phyloP scores from a whole-genome alignment of 2,329 filamentous ascomycete genomes.

The Rhytidhysteron rufulum region DNA sequence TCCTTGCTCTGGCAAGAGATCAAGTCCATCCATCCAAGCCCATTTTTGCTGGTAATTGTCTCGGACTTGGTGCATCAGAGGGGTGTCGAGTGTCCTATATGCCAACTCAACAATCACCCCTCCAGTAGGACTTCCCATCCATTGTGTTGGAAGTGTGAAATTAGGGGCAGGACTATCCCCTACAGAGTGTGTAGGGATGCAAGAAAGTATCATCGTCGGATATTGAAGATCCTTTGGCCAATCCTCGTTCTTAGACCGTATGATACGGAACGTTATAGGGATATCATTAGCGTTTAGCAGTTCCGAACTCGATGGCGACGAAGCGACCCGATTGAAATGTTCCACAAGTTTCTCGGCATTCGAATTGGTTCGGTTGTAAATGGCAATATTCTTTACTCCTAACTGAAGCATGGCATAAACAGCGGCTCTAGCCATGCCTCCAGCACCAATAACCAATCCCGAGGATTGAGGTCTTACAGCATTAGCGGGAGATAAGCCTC shows the following conservation, averaged over 20 bases:
- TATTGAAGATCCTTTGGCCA: constrained; percentile 63
- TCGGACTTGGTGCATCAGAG: constrained; percentile 65
- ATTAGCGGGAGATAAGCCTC: constrained; percentile 68
- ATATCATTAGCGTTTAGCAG: constrained; percentile 20
- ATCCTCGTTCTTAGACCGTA: constrained; percentile 54
- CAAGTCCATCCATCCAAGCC: constrained; percentile 72
- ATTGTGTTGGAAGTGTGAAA: constrained; percentile 65
- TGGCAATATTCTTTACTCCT: constrained; percentile 70
- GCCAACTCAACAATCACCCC: constrained; percentile 71
- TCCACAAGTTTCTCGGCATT: constrained; percentile 64
- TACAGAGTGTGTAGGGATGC: constrained; percentile 68
- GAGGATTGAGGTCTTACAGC: constrained; percentile 51
- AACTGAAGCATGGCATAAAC: constrained; percentile 76
- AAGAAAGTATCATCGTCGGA: constrained; percentile 72
- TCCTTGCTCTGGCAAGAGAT: constrained; percentile 73
- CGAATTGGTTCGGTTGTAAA: constrained; percentile 67
- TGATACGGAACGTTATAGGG: constrained; percentile 53
- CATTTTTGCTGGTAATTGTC: constrained; percentile 59
- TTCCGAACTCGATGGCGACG: constrained; percentile 15
- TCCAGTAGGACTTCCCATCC: constrained; percentile 69
- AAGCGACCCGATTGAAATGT: constrained; percentile 61
- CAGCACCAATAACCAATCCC: constrained; percentile 55
- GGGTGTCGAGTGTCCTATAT: constrained; percentile 70
- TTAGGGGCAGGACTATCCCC: constrained; percentile 62
- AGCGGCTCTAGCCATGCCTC: constrained; percentile 73